These are phyloP conservation scores for Mycena crocata DNA, from an alignment of 768 basidiomycete genomes.

Conservation along the genomic window DNA sequence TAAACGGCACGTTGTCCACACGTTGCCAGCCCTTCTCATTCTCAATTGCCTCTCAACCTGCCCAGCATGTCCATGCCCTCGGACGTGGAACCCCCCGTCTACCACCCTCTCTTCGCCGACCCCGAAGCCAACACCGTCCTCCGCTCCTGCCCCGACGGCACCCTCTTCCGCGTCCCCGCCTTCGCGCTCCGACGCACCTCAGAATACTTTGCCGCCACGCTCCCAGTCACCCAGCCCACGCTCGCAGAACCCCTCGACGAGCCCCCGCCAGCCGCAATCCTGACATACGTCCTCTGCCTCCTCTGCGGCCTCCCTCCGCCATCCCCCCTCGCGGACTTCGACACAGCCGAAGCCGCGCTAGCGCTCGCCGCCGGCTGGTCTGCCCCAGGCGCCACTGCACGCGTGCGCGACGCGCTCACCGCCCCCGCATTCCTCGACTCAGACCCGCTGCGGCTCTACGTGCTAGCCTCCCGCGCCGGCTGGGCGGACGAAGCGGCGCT, in stretches of 20 bases:
- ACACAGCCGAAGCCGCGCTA: constrained; percentile 18
- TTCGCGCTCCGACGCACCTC: constrained; percentile 35
- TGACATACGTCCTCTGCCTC: constrained; percentile 12
- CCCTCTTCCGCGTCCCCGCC: constrained; percentile 51
- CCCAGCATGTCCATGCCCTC: constrained; percentile 1
- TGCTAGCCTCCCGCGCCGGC: constrained; percentile 22
- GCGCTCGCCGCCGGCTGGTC: constrained; percentile 26
- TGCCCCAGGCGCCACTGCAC: constrained; percentile 17
- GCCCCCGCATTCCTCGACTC: constrained; percentile 10
- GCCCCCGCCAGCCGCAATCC: constrained; percentile 13
- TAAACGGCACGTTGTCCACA: background rate
- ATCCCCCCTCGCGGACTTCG: constrained; percentile 9
- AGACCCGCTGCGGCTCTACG: constrained; percentile 29
- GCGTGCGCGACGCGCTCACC: constrained; percentile 20
- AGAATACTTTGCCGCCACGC: constrained; percentile 27
- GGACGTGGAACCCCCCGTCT: background rate
- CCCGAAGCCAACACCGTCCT: constrained; percentile 50
- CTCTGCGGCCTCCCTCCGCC: constrained; percentile 26
- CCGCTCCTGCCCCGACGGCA: constrained; percentile 51
- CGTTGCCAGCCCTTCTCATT: background rate
- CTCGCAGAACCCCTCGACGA: background rate
- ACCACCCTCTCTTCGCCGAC: constrained; percentile 28
- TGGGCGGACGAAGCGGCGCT: constrained; percentile 23
- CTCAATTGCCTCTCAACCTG: background rate
- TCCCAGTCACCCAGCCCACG: constrained; percentile 10